Base-by-base conservation (phyloP, 306 rosid species). In the Cercis canadensis region DNA sequence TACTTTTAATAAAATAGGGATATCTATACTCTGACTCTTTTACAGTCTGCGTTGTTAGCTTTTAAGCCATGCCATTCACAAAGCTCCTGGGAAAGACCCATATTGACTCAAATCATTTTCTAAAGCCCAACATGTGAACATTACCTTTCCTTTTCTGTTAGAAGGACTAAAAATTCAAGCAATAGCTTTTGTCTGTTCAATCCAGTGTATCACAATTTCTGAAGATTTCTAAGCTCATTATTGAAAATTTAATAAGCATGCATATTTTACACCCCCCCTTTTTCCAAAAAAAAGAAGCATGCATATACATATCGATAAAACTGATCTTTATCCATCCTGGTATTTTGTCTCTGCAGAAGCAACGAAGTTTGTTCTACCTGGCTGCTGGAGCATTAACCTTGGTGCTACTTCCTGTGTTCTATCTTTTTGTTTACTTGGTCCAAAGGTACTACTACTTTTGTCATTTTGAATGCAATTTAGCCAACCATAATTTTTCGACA, bases 361-460 rank as follows among this genome's bases (percentile, higher is more conserved):
- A 83, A 83, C 60, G 72, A 13, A 78, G 90, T 71, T 84, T 89
- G 44, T 79, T 94, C 51, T 86, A 91, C 81, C 69, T 89, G 79
- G 96, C 97, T 73, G 70, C 79, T 51, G 89, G 88, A 62, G 86
- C 84, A 69, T 75, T 94, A 83, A 86, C 90, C 71, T 67, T 94
- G 87, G 90, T 94, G 89, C 81, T 94, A 83, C 95, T 94, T 54
- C 99, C 99, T 11, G 75, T 94, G 67, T 94, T 94, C 77, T 91
- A 94, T 86, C 80, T 94, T 66, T 73, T 94, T 53, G 87, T 94
- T 59, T 90, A 71, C 83, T 86, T 90, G 80, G 77, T 87, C 67
- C 96, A 87, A 72, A 87, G 98, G 98, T 90, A 83, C 67, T 1
- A 24, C 29, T 24, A 10, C 46, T 67, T 84, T 55, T 63, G 10